phyloP scores from a whole-genome alignment of 805 yeast species.

The Metschnikowia lunata region DNA sequence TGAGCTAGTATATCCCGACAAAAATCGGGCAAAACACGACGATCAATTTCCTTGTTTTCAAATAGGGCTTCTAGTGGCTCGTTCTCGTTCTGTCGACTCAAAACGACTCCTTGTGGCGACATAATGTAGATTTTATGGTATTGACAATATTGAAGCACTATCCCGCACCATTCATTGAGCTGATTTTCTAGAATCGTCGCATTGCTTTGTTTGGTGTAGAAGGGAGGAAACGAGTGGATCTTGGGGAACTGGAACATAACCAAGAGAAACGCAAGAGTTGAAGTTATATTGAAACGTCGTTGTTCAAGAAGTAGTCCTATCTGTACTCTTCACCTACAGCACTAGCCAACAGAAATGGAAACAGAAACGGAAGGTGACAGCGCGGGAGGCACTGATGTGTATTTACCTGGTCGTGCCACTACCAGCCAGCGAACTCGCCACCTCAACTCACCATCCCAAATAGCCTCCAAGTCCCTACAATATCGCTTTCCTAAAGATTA shows the following conservation, averaged over 20 bases:
- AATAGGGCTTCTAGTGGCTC: constrained; percentile 34
- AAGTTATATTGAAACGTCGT: neutral
- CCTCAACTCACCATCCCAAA: no score
- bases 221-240: constrained; percentile 72
- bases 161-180: constrained; percentile 67
- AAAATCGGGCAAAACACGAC: constrained; percentile 53
- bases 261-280: neutral
- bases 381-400: no score
- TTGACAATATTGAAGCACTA: constrained; percentile 60
- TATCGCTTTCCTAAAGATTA: constrained; percentile 2
- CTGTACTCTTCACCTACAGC: no score
- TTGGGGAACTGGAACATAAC: constrained; percentile 35
- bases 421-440: no score
- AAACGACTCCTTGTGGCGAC: constrained; percentile 27
- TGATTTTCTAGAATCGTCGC: constrained; percentile 74
- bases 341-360: no score
- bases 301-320: no score
- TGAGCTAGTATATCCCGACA: constrained; percentile 50
- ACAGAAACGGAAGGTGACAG: no score
- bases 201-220: constrained; percentile 87
- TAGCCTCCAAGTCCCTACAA: neutral
- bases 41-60: constrained; percentile 45
- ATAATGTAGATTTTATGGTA: constrained; percentile 38
- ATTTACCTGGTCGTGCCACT: no score
- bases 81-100: constrained; percentile 23